A percentile compares a stretch with the other conserved stretches of the same genome.
phyloP scores from a whole-genome alignment of 495 filamentous ascomycete genomes.

The Penicillium coprophilum region DNA sequence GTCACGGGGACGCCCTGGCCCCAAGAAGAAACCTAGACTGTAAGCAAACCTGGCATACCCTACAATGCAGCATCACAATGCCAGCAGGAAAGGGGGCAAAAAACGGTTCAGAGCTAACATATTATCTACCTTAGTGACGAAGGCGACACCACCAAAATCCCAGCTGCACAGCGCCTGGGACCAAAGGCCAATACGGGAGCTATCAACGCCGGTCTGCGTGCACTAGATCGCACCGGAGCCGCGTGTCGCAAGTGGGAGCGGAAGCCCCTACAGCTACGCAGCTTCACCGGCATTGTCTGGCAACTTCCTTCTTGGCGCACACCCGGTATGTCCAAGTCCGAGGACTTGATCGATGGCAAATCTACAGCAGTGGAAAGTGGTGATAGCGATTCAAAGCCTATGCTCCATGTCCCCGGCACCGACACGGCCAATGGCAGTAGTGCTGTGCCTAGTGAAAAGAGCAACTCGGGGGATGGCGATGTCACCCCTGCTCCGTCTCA shows the following conservation, averaged over 20 bases:
- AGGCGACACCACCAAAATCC: constrained; percentile 50
- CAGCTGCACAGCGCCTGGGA: constrained; percentile 73
- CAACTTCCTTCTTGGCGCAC: constrained; percentile 80
- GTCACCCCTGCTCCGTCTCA: constrained; percentile 43
- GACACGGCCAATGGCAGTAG: constrained; percentile 43
- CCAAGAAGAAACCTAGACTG: constrained; percentile 93
- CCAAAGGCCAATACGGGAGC: constrained; percentile 97
- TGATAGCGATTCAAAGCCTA: constrained; percentile 75
- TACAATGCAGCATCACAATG: background rate
- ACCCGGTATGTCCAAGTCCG: constrained; percentile 52
- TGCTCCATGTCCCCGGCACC: constrained; percentile 64
- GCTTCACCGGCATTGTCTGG: constrained; percentile 89
- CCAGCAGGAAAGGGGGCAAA: background rate
- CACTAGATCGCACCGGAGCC: constrained; percentile 84
- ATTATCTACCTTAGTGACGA: constrained; percentile 51
- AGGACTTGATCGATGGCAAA: constrained; percentile 45
- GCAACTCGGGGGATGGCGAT: constrained; percentile 59
- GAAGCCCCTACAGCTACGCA: constrained; percentile 79
- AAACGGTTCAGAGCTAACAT: constrained; percentile 18
- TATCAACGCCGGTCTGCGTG: constrained; percentile 94
- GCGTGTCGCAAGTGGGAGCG: constrained; percentile 90
- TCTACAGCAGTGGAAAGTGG: constrained; percentile 45
- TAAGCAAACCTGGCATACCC: constrained; percentile 40
- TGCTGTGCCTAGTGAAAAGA: constrained; percentile 64
- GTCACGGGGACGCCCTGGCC: constrained; percentile 80